Conservation (phyloP, 805 yeast species). For the Candida gorgasii region DNA sequence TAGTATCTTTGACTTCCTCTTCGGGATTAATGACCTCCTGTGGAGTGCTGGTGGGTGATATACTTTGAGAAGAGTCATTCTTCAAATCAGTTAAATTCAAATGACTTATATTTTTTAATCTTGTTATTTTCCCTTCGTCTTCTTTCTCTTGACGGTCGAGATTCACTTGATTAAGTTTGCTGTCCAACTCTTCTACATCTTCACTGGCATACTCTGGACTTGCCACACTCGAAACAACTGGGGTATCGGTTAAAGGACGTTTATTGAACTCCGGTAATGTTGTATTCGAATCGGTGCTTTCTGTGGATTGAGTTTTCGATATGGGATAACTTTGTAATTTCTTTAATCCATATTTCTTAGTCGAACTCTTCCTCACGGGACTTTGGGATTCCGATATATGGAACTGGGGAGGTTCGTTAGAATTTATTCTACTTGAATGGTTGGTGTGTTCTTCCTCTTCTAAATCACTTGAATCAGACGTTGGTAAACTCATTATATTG, state of each 20-base stretch:
- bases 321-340: constrained; percentile 21
- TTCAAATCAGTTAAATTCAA: constrained; percentile 37
- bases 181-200: constrained; percentile 28
- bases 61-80: constrained; percentile 20
- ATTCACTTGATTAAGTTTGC: constrained; percentile 7
- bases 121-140: constrained; percentile 17
- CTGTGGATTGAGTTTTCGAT: constrained; percentile 17
- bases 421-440: background rate
- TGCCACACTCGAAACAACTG: constrained; percentile 55
- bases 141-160: constrained; percentile 19
- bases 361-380: constrained; percentile 2
- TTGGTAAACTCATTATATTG: constrained; percentile 9
- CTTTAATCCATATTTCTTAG: constrained; percentile 13
- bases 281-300: constrained; percentile 15
- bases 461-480: constrained; percentile 14
- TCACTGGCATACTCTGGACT: constrained; percentile 49
- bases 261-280: constrained; percentile 61
- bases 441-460: constrained; percentile 7
- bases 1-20: background rate
- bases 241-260: constrained; percentile 76
- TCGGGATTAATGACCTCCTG: background rate
- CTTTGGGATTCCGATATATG: constrained; percentile 1
- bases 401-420: background rate
- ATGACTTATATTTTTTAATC: constrained; percentile 37
- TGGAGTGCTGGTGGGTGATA: constrained; percentile 19